phyloP scores from a whole-genome alignment of 192 early-diverging fungal genomes.

The Coemansia sp. region DNA sequence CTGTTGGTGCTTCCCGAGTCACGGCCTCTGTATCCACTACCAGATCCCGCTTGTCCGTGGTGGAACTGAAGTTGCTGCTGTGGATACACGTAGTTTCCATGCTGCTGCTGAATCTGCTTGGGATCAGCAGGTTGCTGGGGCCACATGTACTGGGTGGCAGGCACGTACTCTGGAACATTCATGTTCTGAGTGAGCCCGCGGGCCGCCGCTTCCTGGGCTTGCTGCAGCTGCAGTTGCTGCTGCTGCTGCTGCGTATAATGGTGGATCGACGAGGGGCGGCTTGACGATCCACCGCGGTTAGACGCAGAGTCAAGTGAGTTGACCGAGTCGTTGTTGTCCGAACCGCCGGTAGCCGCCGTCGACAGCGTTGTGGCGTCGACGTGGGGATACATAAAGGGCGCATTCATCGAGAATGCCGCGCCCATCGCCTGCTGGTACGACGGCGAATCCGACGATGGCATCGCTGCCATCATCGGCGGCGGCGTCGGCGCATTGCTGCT shows the following conservation, averaged over 20 bases:
- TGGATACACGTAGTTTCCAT: constrained; percentile 4
- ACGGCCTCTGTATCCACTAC: constrained; percentile 5
- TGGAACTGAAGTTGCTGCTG: constrained; percentile 4
- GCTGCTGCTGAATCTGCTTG: constrained; percentile 14
- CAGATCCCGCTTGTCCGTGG: not conserved
- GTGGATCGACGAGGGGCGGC: constrained; percentile 13
- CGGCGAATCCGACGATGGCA: constrained; percentile 10
- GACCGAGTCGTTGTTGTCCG: constrained; percentile 52
- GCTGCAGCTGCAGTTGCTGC: constrained; percentile 14
- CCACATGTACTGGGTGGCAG: constrained; percentile 35
- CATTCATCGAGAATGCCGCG: constrained; percentile 25
- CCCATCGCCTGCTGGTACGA: constrained; percentile 36
- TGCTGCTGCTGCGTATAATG: constrained; percentile 11
- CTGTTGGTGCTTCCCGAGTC: constrained; percentile 8
- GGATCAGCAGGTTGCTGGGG: constrained; percentile 12
- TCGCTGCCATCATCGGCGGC: constrained; percentile 12
- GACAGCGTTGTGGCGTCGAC: constrained; percentile 41
- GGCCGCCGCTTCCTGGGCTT: constrained; percentile 1
- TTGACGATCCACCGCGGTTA: constrained; percentile 20
- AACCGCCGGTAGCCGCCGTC: constrained; percentile 45
- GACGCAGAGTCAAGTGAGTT: constrained; percentile 39
- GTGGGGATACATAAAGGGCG: constrained; percentile 46
- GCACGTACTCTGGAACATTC: constrained; percentile 12
- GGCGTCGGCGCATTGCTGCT: not conserved
- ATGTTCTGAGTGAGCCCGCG: constrained; percentile 21